A percentile compares a stretch with the other conserved stretches of the same genome.
phyloP scores from a whole-genome alignment of 371 early-diverging fungal genomes.

The Rhizopus delemar region DNA sequence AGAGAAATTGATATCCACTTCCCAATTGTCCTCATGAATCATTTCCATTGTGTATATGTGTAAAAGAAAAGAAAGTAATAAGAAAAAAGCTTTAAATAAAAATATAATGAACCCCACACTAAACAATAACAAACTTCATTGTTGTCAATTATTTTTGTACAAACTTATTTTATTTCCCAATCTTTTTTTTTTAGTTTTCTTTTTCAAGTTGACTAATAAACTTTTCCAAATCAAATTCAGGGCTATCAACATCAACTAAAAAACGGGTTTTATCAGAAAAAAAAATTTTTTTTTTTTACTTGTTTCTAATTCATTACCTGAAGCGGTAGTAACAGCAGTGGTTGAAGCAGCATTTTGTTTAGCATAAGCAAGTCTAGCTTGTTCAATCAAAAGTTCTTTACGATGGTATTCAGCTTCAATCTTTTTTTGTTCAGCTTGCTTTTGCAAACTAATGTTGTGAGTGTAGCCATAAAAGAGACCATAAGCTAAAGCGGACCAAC shows the following conservation, averaged over 20 bases:
- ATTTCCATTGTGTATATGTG: constrained; percentile 1
- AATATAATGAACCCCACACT: neutral
- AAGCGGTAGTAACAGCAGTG: constrained; percentile 21
- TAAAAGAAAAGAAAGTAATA: constrained; percentile 8
- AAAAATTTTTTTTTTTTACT: constrained; percentile 1
- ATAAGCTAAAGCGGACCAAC: constrained; percentile 73
- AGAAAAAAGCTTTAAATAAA: constrained; percentile 2
- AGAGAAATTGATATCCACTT: constrained; percentile 17
- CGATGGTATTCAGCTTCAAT: constrained; percentile 62
- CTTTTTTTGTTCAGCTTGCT: constrained; percentile 59
- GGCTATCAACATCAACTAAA: constrained; percentile 59
- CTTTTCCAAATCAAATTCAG: constrained; percentile 70
- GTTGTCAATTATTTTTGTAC: neutral
- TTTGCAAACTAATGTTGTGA: constrained; percentile 67
- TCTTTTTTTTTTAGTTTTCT: constrained; percentile 20
- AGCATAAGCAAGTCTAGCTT: constrained; percentile 71
- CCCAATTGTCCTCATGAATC: constrained; percentile 28
- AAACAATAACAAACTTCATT: neutral
- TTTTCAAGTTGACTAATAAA: constrained; percentile 53
- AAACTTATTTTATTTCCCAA: neutral
- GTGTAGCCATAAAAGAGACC: constrained; percentile 75
- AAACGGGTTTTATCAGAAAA: constrained; percentile 8
- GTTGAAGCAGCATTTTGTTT: constrained; percentile 50
- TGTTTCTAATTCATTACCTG: constrained; percentile 14
- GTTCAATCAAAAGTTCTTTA: constrained; percentile 69